A percentile compares a stretch with the other conserved stretches of the same genome.
phyloP scores from a whole-genome alignment of 495 filamentous ascomycete genomes.

The Tuber umbilicatum region DNA sequence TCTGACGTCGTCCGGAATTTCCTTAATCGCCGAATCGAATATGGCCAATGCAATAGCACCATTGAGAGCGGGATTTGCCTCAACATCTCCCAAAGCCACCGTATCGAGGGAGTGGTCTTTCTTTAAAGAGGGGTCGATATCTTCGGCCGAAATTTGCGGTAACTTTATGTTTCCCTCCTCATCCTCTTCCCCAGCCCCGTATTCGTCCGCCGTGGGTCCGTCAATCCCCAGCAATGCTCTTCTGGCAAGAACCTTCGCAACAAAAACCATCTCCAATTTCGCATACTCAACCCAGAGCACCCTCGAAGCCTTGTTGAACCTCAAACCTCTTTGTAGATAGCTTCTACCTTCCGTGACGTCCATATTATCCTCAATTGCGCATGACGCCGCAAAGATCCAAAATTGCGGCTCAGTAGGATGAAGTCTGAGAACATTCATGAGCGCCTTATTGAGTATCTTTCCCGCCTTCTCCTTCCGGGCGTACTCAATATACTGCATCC shows the following conservation, averaged over 20 bases:
- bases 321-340: conserved; percentile 79
- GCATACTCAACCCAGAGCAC: conserved; percentile 83
- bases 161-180: conserved; percentile 55
- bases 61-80: conserved; percentile 70
- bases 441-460: conserved; percentile 70
- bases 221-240: conserved; percentile 66
- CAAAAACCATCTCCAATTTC: conserved; percentile 84
- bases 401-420: conserved; percentile 76
- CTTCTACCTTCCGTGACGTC: conserved; percentile 81
- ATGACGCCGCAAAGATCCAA: conserved; percentile 79
- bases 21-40: conserved; percentile 78
- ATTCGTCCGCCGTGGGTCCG: conserved; percentile 45
- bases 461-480: conserved; percentile 65
- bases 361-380: conserved; percentile 63
- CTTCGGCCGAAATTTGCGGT: conserved; percentile 57
- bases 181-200: conserved; percentile 45
- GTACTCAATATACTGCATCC: conserved; percentile 87
- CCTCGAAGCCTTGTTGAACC: conserved; percentile 70
- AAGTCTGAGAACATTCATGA: conserved; percentile 70
- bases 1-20: conserved; percentile 57
- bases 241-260: conserved; percentile 67
- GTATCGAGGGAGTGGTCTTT: conserved; percentile 49
- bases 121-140: conserved; percentile 57
- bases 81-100: conserved; percentile 55
- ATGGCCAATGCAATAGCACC: conserved; percentile 90